Evolutionary conservation across 371 early-diverging fungal genomes (phyloP).

Genomic region (Agmasoma carcini): DNA sequence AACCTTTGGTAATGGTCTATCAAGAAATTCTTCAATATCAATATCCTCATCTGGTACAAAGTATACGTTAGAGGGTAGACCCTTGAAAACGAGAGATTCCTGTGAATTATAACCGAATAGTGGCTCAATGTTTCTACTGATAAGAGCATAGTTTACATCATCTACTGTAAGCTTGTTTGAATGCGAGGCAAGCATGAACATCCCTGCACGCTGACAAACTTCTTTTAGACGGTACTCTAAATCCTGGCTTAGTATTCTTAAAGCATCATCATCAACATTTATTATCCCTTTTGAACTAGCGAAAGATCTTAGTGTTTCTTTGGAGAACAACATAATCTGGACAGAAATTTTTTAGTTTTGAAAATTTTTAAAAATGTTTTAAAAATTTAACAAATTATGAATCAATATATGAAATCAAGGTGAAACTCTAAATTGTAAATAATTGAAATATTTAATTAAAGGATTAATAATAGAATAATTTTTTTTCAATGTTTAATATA

Average conservation of each 20-base stretch:
- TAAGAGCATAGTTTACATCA: constrained; percentile 82
- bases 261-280: constrained; percentile 73
- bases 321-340: constrained; percentile 52
- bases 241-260: constrained; percentile 73
- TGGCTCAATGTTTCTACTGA: constrained; percentile 86
- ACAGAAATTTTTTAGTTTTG: not conserved
- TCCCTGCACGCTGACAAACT: constrained; percentile 81
- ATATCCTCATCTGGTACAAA: constrained; percentile 88
- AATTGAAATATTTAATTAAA: too few species aligned
- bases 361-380: too few species aligned
- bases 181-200: constrained; percentile 88
- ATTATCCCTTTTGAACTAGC: constrained; percentile 75
- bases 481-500: too few species aligned
- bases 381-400: too few species aligned
- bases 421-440: too few species aligned
- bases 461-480: too few species aligned
- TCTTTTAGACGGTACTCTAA: constrained; percentile 87
- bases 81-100: constrained; percentile 60
- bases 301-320: constrained; percentile 53
- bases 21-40: constrained; percentile 75
- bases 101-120: constrained; percentile 76
- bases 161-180: constrained; percentile 68
- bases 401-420: too few species aligned
- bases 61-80: constrained; percentile 58
- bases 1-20: constrained; percentile 73